These are phyloP conservation scores for Neocatenulostroma microsporum DNA, from an alignment of 2,329 filamentous ascomycete genomes.

Conservation along the genomic window DNA sequence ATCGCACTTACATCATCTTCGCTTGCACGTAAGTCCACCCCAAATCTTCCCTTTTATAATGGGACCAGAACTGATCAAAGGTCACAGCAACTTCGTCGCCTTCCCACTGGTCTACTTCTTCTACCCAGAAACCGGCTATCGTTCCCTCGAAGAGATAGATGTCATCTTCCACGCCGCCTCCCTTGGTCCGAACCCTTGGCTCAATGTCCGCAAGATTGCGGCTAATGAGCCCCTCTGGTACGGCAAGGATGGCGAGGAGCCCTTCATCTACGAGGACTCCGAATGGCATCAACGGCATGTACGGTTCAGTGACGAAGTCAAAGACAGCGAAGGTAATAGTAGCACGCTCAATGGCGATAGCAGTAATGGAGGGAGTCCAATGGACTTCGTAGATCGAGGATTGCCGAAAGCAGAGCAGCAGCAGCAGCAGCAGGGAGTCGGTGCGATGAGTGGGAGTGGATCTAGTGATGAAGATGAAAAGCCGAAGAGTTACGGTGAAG, in stretches of 20 bases:
- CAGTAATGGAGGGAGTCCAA: slow-evolving; percentile 1
- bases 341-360: slow-evolving; percentile 11
- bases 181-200: slow-evolving; percentile 41
- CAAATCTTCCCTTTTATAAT: too few species aligned
- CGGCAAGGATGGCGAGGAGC: slow-evolving; percentile 50
- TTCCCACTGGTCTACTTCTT: slow-evolving; percentile 43
- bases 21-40: slow-evolving; percentile 17
- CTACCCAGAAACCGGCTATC: slow-evolving; percentile 52
- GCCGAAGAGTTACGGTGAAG: slow-evolving; percentile 5
- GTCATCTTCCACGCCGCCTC: slow-evolving; percentile 47
- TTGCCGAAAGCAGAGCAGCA: too few species aligned
- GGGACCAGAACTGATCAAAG: too few species aligned
- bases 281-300: slow-evolving; percentile 30
- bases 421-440: background rate
- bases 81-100: slow-evolving; percentile 8
- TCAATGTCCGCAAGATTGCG: slow-evolving; percentile 45
- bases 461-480: slow-evolving; percentile 3
- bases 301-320: slow-evolving; percentile 22
- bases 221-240: slow-evolving; percentile 35
- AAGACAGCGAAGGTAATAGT: slow-evolving; percentile 19
- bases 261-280: slow-evolving; percentile 44
- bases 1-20: slow-evolving; percentile 46
- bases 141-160: slow-evolving; percentile 59
- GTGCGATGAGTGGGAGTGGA: background rate
- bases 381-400: slow-evolving; percentile 27